Evolutionary conservation across 306 rosid species (phyloP).

Genomic region (Rosa lucieae): DNA sequence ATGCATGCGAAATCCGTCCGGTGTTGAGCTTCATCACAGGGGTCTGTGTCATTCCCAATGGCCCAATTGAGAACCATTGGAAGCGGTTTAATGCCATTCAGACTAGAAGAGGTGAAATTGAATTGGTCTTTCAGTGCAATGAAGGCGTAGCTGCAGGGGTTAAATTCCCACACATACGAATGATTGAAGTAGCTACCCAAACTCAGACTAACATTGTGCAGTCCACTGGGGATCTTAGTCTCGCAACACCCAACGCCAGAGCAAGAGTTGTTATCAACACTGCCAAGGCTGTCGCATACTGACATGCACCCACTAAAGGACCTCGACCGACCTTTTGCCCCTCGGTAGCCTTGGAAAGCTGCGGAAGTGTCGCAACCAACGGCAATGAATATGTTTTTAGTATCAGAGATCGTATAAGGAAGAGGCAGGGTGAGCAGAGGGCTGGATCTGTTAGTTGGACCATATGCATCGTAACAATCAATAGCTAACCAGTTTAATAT

Average conservation of each 20-base stretch:
- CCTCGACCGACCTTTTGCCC: too few relatives aligned
- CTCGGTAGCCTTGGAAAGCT: too few relatives aligned
- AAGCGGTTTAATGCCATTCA: not conserved
- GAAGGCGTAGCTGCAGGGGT: not conserved
- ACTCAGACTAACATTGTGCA: not conserved
- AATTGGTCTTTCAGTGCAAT: not conserved
- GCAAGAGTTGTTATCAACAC: not conserved
- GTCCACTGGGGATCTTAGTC: not conserved
- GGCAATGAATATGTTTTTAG: not conserved
- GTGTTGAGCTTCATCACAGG: not conserved
- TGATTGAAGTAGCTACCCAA: not conserved
- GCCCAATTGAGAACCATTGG: constrained; percentile 10
- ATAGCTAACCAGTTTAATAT: too few relatives aligned
- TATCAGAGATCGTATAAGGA: not conserved
- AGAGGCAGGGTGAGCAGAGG: not conserved
- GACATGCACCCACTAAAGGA: not conserved
- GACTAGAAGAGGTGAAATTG: not conserved
- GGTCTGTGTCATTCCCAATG: not conserved
- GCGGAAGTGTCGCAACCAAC: not conserved
- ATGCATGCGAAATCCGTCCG: not conserved
- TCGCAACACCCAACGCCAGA: constrained; percentile 26
- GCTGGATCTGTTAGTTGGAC: rapidly evolving
- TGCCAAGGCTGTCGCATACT: not conserved
- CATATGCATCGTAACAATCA: not conserved
- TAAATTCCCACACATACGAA: not conserved